Percentiles rank a stretch among this genome's conserved stretches.
Evolutionary conservation across 2,329 filamentous ascomycete genomes (phyloP).

Genomic region (Bimuria novae-zelandiae): DNA sequence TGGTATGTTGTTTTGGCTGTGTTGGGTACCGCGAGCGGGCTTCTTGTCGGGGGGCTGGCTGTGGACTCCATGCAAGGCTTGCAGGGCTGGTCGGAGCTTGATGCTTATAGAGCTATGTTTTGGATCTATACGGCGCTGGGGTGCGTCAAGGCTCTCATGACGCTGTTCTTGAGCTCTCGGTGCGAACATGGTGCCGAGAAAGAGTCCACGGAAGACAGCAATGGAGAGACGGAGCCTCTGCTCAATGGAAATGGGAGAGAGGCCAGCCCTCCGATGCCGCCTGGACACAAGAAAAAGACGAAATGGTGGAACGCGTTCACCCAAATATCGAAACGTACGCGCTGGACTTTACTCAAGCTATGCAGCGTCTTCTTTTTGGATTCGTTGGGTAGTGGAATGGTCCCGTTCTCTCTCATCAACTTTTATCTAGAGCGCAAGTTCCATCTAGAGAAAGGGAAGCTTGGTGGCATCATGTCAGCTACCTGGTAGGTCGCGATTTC

Average conservation of each 20-base stretch:
- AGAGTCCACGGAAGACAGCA: conserved; percentile 6
- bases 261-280: conserved; percentile 8
- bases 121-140: conserved; percentile 51
- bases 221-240: conserved; percentile 31
- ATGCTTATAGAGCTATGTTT: conserved; percentile 49
- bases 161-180: conserved; percentile 43
- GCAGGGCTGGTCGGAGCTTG: conserved; percentile 43
- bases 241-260: conserved; percentile 17
- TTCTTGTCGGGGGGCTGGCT: conserved; percentile 43
- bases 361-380: conserved; percentile 72
- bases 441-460: conserved; percentile 54
- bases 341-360: conserved; percentile 62
- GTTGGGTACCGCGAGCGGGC: conserved; percentile 41
- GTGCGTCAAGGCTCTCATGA: conserved; percentile 44
- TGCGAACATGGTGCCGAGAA: conserved; percentile 41
- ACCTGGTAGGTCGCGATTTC: conserved; percentile 37
- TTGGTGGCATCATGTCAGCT: conserved; percentile 60
- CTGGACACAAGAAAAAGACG: conserved; percentile 9
- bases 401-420: conserved; percentile 54
- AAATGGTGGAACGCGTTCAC: conserved; percentile 49
- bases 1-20: conserved; percentile 49
- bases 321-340: conserved; percentile 61
- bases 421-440: conserved; percentile 65
- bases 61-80: conserved; percentile 38
- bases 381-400: conserved; percentile 71